Evolutionary conservation across 2,329 filamentous ascomycete genomes (phyloP), one percentile per base, ranked within the genome.

Genomic region (Aspergillus sp.): DNA sequence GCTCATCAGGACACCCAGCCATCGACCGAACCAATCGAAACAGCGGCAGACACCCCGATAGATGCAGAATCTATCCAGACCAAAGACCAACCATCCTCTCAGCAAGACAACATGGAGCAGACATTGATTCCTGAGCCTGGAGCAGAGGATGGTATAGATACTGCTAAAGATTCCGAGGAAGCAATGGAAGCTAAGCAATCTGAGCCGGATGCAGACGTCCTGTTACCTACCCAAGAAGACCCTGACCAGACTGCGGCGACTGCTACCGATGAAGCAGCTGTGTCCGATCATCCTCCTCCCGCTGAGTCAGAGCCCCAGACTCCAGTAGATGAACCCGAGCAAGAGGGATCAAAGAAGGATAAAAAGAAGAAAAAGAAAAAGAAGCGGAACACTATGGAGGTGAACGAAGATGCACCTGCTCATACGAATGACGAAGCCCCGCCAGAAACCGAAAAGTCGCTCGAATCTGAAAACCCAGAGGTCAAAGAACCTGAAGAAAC

Each of bases 311-410:
- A 46, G 33, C 13, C 44, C 10, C 37, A 44, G 38, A 13, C 33
- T 38, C 39, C 33, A 6, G 40, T 27, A 28, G 38, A 47, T 12
- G 37, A 30, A 26, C 27, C 32, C n/a, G 51, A 50, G n/a, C 47
- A 45, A 30, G 40, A 50, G 12, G 7, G n/a, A 4, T 33, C 52
- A 7, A 57, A 51, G 36, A 50, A 51, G 12, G 59, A 60, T 30
- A 61, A 61, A 31, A 50, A 53, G 5, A 64, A 61, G 59, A 68
- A 70, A 55, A 70, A 72, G 45, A 64, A 59, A 52, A 57, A 64
- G 57, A 57, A 57, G 53, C 48, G 55, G 49, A 49, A 51, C 33
- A 48, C 37, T 3, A 34, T 51, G 26, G 49, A 52, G 37, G 43
- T 51, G 47, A 47, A 38, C 26, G 54, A 58, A 46, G 45, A 58